Percentiles rank a stretch among this genome's conserved stretches.
Conservation (phyloP, 1,284 basidiomycete genomes). For the Cronartium ribicola region DNA sequence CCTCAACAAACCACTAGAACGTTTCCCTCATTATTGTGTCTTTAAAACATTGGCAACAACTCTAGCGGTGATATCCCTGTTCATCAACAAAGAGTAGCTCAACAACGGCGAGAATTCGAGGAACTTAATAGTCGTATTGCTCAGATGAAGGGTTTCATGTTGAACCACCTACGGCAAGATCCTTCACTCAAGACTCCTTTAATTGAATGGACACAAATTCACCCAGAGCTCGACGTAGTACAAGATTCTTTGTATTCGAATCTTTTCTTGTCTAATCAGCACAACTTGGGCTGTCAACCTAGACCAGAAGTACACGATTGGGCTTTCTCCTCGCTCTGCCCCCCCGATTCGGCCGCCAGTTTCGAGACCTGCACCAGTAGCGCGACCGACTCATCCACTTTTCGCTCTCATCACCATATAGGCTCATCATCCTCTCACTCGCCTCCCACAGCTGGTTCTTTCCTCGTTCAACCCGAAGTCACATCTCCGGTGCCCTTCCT, state of each 20-base stretch:
- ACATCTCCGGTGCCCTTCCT: conserved; percentile 1
- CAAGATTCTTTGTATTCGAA: not conserved
- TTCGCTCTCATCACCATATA: not conserved
- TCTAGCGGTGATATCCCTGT: conserved; percentile 38
- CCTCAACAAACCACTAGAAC: not conserved
- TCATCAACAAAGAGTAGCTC: conserved; percentile 21
- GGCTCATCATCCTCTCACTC: not conserved
- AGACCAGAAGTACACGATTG: conserved; percentile 4
- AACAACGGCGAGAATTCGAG: conserved; percentile 32
- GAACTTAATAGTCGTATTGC: conserved; percentile 19
- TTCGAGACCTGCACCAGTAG: conserved; percentile 19
- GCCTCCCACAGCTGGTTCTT: conserved; percentile 4
- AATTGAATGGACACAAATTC: not conserved
- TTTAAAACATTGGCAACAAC: not conserved
- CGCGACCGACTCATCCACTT: conserved; percentile 20
- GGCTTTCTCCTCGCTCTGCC: conserved; percentile 2
- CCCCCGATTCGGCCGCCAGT: conserved; percentile 33
- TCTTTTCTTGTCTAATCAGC: not conserved
- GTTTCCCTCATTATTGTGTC: not conserved
- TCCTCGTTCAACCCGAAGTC: not conserved
- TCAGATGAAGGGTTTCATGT: conserved; percentile 8
- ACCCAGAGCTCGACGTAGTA: not conserved
- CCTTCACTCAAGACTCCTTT: conserved; percentile 16
- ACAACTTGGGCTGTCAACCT: not conserved
- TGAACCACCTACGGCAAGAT: not conserved